phyloP scores from a whole-genome alignment of 305 asterid species.

The Nicotiana rustica region DNA sequence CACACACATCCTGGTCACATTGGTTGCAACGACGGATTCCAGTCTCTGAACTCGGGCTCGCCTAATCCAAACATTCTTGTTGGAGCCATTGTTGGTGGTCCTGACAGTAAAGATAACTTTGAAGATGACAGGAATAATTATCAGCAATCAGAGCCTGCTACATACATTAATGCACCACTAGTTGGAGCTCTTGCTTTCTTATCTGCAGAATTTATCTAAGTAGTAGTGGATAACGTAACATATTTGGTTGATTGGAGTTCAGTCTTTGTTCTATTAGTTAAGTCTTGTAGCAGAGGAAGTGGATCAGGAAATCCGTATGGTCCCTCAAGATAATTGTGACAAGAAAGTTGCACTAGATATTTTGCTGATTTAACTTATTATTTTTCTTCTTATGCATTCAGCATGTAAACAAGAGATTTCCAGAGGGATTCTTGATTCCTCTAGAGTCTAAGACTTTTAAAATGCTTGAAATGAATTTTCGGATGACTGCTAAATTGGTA shows the following conservation, averaged over 20 bases:
- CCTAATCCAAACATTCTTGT: conserved; percentile 72
- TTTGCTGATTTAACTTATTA: background rate
- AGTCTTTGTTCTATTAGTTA: background rate
- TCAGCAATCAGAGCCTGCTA: conserved; percentile 84
- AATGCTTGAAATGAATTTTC: background rate
- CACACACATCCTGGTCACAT: conserved; percentile 52
- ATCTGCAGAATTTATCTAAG: conserved; percentile 38
- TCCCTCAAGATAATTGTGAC: conserved; percentile 24
- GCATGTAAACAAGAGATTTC: background rate
- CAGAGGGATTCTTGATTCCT: conserved; percentile 28
- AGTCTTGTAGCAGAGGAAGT: conserved; percentile 24
- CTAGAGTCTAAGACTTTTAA: background rate
- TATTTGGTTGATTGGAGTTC: background rate
- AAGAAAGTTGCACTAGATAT: background rate
- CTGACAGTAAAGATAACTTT: conserved; percentile 62
- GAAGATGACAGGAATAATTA: conserved; percentile 68
- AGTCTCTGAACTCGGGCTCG: conserved; percentile 49
- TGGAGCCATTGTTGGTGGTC: conserved; percentile 82
- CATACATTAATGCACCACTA: conserved; percentile 77
- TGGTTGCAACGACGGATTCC: conserved; percentile 65
- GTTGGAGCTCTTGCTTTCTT: conserved; percentile 84
- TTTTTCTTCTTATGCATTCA: background rate
- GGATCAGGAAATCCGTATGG: background rate
- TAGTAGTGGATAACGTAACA: background rate
- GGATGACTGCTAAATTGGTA: too few relatives aligned